Conservation (phyloP, 2,329 filamentous ascomycete species). For the Aspergillus clavatus region DNA sequence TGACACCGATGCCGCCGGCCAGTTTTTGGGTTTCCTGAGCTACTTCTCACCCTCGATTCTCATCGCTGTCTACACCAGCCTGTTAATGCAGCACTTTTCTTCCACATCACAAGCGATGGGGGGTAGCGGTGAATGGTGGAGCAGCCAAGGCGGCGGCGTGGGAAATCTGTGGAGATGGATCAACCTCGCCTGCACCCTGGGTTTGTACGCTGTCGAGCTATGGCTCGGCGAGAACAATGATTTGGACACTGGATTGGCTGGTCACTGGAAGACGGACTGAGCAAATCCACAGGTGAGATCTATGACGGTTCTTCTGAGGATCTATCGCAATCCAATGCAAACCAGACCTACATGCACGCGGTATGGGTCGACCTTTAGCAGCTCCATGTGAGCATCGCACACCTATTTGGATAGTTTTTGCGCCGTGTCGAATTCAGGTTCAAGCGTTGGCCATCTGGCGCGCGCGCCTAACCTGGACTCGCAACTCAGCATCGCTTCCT, state of each 20-base stretch:
- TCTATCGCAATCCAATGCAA: neutral
- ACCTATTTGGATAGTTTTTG: neutral
- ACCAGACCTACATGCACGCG: neutral
- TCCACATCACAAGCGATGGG: conserved; percentile 58
- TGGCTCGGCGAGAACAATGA: conserved; percentile 71
- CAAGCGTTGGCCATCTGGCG: neutral
- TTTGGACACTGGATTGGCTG: conserved; percentile 64
- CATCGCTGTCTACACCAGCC: conserved; percentile 91
- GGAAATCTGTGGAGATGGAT: conserved; percentile 91
- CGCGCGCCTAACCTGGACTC: neutral
- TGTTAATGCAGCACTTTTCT: conserved; percentile 92
- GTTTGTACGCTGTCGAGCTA: conserved; percentile 82
- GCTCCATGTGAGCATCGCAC: neutral
- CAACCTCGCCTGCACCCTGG: conserved; percentile 85
- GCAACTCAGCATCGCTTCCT: neutral
- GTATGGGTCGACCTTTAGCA: neutral
- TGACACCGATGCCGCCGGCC: conserved; percentile 76
- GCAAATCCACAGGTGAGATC: neutral
- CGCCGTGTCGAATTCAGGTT: neutral
- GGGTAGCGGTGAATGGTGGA: conserved; percentile 71
- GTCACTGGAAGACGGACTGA: conserved; percentile 94
- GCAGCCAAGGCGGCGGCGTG: conserved; percentile 73
- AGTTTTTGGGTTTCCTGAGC: conserved; percentile 74
- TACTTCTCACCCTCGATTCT: conserved; percentile 95
- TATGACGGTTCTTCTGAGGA: neutral